Base-by-base conservation (phyloP, 371 early-diverging fungal genomes). In the Rhizomucor pusillus region DNA sequence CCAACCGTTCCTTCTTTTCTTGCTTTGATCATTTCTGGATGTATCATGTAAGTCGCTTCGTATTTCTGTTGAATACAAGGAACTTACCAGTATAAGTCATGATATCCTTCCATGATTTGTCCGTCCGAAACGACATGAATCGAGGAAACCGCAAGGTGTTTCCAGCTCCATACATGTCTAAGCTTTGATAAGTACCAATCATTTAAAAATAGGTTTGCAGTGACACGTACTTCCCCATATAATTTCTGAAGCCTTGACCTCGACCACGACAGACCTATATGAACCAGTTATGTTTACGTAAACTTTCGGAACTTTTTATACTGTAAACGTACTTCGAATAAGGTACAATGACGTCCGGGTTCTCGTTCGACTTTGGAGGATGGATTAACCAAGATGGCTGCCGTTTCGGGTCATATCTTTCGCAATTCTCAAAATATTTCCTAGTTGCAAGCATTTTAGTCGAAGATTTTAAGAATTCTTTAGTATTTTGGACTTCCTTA, bases 61-160 rank as follows among this genome's bases (percentile, higher is more conserved):
- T 10, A 9, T 19, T 7, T 37, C n/a, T 29, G 2, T 25, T 7
- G 33, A 16, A 14, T n/a, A 18, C 7, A 37, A 39, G 5, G 41
- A 16, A 18, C 3, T 59, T 51, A 73, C 77, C 75, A 57, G 60
- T 55, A 44, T 65, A 44, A 3, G 79, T 80, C 84, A 85, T 78
- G 11, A 79, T 71, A 29, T 81, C 82, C 10, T 73, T 63, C 66
- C 75, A 76, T 12, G 64, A 67, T 62, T 91, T 90, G 62, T 92
- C 90, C 9, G 74, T 59, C 29, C 92, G 76, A 16, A 89, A 56
- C 39, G 61, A 67, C 7, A 82, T 67, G 60, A 86, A 87, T 4
- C 88, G 73, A 5, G 92, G 92, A 55, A 92, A 92, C 19, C 92
- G 81, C 16, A 92, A 60, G 4, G 92, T 89, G 43, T 66, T 82